These are phyloP conservation scores for Cercospora berteroae DNA, from an alignment of 2,329 filamentous ascomycete species.

Conservation along the genomic window DNA sequence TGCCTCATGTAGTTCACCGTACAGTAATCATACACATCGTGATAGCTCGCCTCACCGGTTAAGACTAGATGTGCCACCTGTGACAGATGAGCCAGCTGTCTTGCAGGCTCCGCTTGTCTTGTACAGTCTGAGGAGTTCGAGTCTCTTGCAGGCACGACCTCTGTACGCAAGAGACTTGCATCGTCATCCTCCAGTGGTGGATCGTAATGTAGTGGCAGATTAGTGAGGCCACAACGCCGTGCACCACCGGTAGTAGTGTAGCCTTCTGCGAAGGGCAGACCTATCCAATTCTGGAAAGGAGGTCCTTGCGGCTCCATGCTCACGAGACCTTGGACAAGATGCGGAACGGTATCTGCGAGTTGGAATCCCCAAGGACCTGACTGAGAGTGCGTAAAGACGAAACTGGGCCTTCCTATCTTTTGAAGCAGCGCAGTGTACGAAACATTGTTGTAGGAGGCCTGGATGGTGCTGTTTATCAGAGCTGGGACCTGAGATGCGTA, in stretches of 20 bases:
- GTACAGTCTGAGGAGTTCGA: constrained; percentile 39
- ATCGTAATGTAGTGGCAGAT: constrained; percentile 36
- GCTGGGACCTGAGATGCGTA: constrained; percentile 46
- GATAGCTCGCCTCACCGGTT: constrained; percentile 55
- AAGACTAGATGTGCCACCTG: constrained; percentile 51
- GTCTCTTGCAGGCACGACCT: constrained; percentile 29
- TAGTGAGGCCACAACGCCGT: constrained; percentile 39
- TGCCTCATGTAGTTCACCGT: constrained; percentile 54
- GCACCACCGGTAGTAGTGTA: constrained; percentile 17
- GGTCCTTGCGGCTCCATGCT: constrained; percentile 56
- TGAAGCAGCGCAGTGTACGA: constrained; percentile 32
- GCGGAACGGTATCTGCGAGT: constrained; percentile 50
- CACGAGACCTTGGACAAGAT: constrained; percentile 51
- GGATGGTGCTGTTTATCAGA: constrained; percentile 37
- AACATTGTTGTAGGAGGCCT: constrained; percentile 25
- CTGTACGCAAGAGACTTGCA: constrained; percentile 27
- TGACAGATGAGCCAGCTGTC: constrained; percentile 50
- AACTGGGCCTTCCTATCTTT: constrained; percentile 44
- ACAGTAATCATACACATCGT: constrained; percentile 56
- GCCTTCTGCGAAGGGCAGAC: constrained; percentile 13
- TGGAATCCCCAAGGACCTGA: constrained; percentile 49
- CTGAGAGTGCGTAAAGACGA: constrained; percentile 54
- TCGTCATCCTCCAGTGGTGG: constrained; percentile 32
- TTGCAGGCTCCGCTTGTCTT: constrained; percentile 42
- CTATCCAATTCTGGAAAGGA: constrained; percentile 43